Evolutionary conservation across 202 grass and related monocot species (phyloP).

Genomic region (Setaria italica): DNA sequence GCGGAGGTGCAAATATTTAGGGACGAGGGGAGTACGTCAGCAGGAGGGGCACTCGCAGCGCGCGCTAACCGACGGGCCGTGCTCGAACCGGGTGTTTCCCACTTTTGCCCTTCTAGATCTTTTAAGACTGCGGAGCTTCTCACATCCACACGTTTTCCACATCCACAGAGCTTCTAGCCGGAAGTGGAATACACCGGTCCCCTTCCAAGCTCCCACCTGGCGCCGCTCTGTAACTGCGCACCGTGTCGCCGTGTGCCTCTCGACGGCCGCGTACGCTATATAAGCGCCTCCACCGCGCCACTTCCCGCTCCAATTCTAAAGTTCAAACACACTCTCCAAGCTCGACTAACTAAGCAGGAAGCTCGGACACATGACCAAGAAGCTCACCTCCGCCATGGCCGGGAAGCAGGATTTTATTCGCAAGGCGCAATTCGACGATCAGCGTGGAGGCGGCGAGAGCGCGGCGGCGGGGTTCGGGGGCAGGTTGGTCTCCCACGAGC

Average conservation of each 20-base stretch:
- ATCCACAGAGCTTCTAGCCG: neutral
- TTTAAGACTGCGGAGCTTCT: neutral
- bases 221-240: neutral
- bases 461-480: neutral
- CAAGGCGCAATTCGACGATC: conserved; percentile 33
- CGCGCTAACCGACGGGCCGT: neutral
- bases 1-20: too few species aligned
- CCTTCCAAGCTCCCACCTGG: conserved; percentile 29
- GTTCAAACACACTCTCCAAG: neutral
- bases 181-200: neutral
- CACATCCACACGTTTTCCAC: conserved; percentile 54
- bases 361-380: conserved; percentile 32
- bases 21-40: too few species aligned
- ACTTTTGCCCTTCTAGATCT: neutral
- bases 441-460: neutral
- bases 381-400: conserved; percentile 46
- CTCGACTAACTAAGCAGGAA: neutral
- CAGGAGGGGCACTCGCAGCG: too few species aligned
- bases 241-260: conserved; percentile 22
- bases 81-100: neutral
- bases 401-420: conserved; percentile 21
- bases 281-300: conserved; percentile 30
- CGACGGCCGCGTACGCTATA: conserved; percentile 41
- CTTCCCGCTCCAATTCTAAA: conserved; percentile 24
- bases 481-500: conserved; percentile 45